A percentile compares a stretch with the other conserved stretches of the same genome.
Conservation (phyloP, 2,329 filamentous ascomycete genomes). For the Alternaria postmessia region DNA sequence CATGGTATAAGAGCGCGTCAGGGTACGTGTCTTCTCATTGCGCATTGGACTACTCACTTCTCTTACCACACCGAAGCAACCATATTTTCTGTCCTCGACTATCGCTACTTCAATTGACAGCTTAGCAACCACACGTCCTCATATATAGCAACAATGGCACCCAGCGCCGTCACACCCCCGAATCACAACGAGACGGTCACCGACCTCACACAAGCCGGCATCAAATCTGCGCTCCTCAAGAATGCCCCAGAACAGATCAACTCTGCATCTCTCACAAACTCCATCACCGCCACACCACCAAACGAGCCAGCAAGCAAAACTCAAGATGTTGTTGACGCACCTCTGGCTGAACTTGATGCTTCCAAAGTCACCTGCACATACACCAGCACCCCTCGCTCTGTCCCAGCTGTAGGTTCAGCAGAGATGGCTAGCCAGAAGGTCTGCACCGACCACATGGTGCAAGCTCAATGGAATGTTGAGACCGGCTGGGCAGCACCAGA, state of each 20-base stretch:
- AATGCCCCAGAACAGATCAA: conserved; percentile 43
- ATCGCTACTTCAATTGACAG: background rate
- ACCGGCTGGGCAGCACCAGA: conserved; percentile 77
- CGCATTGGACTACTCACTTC: conserved; percentile 2
- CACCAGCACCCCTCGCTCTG: conserved; percentile 52
- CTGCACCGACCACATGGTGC: conserved; percentile 89
- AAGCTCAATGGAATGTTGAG: conserved; percentile 69
- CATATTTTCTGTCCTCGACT: background rate
- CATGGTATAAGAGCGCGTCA: conserved; percentile 26
- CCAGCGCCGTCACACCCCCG: conserved; percentile 45
- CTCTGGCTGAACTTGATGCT: conserved; percentile 54
- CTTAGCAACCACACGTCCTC: background rate
- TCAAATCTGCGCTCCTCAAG: conserved; percentile 41
- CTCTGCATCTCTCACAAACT: conserved; percentile 33
- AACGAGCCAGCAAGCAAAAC: conserved; percentile 24
- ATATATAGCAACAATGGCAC: conserved; percentile 32
- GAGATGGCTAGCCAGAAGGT: conserved; percentile 53
- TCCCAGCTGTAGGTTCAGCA: conserved; percentile 52
- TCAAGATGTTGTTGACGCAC: conserved; percentile 24
- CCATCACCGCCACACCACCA: conserved; percentile 36
- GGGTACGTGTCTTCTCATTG: conserved; percentile 2
- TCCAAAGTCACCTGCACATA: conserved; percentile 53
- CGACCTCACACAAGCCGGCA: conserved; percentile 44
- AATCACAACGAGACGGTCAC: conserved; percentile 36
- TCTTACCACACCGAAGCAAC: background rate